phyloP scores from a whole-genome alignment of 2,329 filamentous ascomycete species.

The Huntiella moniliformis region DNA sequence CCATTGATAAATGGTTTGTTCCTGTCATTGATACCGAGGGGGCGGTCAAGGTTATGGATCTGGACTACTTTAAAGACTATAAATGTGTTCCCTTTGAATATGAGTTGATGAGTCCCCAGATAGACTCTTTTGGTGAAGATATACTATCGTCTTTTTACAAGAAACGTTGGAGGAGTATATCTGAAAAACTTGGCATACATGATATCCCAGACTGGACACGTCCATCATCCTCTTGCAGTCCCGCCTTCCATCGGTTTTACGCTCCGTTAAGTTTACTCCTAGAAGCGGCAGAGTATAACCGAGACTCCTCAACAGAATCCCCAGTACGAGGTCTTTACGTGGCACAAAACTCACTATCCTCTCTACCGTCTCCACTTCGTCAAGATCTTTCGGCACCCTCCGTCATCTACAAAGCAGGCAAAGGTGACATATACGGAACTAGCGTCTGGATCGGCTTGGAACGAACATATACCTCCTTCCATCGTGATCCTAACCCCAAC shows the following conservation, averaged over 20 bases:
- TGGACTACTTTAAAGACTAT: constrained; percentile 18
- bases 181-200: not conserved
- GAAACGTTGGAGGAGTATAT: not conserved
- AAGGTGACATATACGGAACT: constrained; percentile 69
- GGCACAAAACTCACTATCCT: constrained; percentile 56
- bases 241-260: constrained; percentile 34
- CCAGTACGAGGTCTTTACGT: constrained; percentile 47
- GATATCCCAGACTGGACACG: constrained; percentile 1
- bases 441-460: constrained; percentile 78
- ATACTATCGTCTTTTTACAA: constrained; percentile 14
- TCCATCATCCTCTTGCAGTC: constrained; percentile 6
- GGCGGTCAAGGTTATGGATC: not conserved
- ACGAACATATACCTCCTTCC: constrained; percentile 76
- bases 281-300: constrained; percentile 32
- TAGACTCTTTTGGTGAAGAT: constrained; percentile 4
- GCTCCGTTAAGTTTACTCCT: constrained; percentile 48
- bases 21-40: not conserved
- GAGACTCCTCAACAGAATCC: constrained; percentile 13
- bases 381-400: constrained; percentile 49
- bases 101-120: constrained; percentile 19
- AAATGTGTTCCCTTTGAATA: constrained; percentile 21
- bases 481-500: constrained; percentile 88
- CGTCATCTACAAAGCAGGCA: constrained; percentile 43
- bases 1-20: constrained; percentile 40
- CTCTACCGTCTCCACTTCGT: constrained; percentile 44